Conservation (phyloP, 2,329 filamentous ascomycete species). For the Aspergillus japonicus region DNA sequence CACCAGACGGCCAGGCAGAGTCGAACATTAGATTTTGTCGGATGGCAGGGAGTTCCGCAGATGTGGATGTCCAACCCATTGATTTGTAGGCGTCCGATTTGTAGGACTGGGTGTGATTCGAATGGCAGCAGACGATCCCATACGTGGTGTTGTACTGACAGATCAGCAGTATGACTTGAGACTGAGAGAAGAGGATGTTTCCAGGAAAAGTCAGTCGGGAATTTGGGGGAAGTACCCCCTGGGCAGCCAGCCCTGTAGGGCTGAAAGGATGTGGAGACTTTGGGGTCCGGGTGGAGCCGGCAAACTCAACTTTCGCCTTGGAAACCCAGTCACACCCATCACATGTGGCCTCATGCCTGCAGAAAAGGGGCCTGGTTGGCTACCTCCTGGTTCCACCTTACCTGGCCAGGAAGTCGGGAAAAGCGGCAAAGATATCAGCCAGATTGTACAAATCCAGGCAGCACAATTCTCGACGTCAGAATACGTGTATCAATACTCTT, state of each 20-base stretch:
- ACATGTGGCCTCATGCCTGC: neutral
- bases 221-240: neutral
- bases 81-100: neutral
- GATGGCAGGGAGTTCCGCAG: neutral
- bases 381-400: neutral
- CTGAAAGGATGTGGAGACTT: neutral
- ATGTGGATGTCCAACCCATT: slow-evolving; percentile 1
- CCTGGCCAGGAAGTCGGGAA: neutral
- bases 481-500: neutral
- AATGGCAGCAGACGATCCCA: neutral
- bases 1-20: neutral
- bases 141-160: neutral
- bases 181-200: neutral
- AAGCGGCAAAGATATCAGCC: neutral
- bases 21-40: neutral
- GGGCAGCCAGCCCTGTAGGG: neutral
- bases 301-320: neutral
- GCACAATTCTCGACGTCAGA: neutral
- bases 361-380: neutral
- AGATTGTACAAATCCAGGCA: neutral
- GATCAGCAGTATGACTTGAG: neutral
- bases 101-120: neutral
- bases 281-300: neutral
- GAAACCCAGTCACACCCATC: neutral
- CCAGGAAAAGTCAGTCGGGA: neutral